Percentiles rank a stretch among this genome's conserved stretches.
phyloP scores from a whole-genome alignment of 2,329 filamentous ascomycete species.

The Berkeleyomyces rouxiae region DNA sequence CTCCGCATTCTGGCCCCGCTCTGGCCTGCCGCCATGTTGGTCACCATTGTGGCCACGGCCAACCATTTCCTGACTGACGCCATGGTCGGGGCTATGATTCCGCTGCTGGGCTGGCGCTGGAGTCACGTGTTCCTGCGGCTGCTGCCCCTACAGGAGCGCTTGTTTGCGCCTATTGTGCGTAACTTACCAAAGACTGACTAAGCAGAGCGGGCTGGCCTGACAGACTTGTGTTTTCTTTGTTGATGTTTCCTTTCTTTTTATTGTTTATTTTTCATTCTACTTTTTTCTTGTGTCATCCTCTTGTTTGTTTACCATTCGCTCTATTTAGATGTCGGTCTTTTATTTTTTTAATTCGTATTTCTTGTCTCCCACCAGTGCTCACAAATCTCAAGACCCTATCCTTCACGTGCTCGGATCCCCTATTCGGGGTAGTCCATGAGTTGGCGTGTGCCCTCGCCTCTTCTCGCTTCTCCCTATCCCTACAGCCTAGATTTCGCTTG shows the following conservation, averaged over 20 bases:
- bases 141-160: conserved; percentile 18
- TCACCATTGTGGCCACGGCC: conserved; percentile 26
- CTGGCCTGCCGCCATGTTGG: conserved; percentile 27
- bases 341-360: background rate
- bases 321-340: background rate
- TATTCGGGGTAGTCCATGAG: background rate
- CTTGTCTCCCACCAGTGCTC: background rate
- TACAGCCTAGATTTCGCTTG: background rate
- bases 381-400: background rate
- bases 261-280: background rate
- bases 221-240: background rate
- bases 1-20: conserved; percentile 24
- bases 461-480: background rate
- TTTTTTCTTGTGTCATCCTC: background rate
- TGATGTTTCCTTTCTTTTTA: background rate
- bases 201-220: background rate
- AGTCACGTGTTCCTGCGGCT: conserved; percentile 18
- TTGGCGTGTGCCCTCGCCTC: background rate
- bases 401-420: background rate
- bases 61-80: conserved; percentile 26
- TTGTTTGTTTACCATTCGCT: background rate
- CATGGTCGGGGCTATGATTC: conserved; percentile 21
- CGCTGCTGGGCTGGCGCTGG: conserved; percentile 22
- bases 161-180: conserved; percentile 16
- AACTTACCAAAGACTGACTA: conserved; percentile 10